phyloP scores from a whole-genome alignment of 768 basidiomycete species.

The Collybia mongolica region DNA sequence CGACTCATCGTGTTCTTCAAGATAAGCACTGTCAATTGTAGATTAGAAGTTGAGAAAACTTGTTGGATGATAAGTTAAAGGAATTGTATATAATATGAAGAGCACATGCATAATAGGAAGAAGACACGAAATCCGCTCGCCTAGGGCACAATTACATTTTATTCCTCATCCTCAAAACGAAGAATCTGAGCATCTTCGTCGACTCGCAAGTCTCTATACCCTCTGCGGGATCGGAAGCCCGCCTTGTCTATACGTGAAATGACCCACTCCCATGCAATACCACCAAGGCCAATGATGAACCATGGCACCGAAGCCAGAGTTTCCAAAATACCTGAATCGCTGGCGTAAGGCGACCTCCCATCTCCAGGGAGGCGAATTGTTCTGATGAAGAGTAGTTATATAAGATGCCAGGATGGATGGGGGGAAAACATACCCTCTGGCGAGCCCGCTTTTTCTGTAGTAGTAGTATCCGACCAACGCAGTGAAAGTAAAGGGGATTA shows the following conservation, averaged over 20 bases:
- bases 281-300: constrained; percentile 79
- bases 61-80: too few relatives aligned
- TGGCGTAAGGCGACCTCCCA: constrained; percentile 31
- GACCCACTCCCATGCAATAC: constrained; percentile 71
- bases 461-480: constrained; percentile 80
- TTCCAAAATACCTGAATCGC: constrained; percentile 48
- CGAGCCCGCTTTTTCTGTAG: constrained; percentile 69
- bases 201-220: constrained; percentile 75
- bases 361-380: constrained; percentile 78
- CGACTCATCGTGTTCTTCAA: too few relatives aligned
- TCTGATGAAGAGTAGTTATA: constrained; percentile 32
- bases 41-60: too few relatives aligned
- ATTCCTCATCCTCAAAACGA: constrained; percentile 79
- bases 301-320: constrained; percentile 89
- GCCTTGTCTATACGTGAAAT: constrained; percentile 43
- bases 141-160: constrained; percentile 7
- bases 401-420: constrained; percentile 3
- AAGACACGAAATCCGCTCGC: background rate
- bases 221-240: constrained; percentile 50
- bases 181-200: constrained; percentile 90
- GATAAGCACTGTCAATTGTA: too few relatives aligned
- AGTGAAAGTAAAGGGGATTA: constrained; percentile 78
- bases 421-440: constrained; percentile 55
- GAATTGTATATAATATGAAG: background rate
- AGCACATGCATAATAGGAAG: background rate